These are phyloP conservation scores for Coemansia sp. DNA, from an alignment of 192 early-diverging fungal species.

Conservation along the genomic window DNA sequence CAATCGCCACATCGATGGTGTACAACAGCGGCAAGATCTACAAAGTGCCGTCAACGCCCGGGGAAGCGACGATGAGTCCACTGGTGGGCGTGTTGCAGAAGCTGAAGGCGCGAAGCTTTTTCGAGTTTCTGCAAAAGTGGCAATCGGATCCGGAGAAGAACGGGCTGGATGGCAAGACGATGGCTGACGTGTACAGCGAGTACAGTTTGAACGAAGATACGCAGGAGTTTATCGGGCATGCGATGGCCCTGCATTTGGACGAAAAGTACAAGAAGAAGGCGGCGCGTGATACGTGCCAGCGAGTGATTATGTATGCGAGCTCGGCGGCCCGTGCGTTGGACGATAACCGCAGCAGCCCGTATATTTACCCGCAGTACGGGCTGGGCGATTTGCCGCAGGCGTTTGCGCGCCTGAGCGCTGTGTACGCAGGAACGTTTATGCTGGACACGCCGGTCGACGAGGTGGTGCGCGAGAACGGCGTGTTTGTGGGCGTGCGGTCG, in stretches of 20 bases:
- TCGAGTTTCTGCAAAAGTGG: conserved; percentile 94
- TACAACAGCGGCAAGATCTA: conserved; percentile 86
- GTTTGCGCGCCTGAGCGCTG: conserved; percentile 94
- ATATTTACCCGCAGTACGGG: conserved; percentile 98
- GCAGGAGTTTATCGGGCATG: conserved; percentile 97
- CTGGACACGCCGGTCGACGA: conserved; percentile 89
- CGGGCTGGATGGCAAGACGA: conserved; percentile 72
- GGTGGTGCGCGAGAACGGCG: conserved; percentile 80
- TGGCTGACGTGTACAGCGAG: conserved; percentile 84
- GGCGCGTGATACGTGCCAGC: conserved; percentile 85
- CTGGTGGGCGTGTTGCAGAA: conserved; percentile 96
- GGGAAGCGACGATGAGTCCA: conserved; percentile 80
- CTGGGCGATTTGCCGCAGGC: conserved; percentile 97
- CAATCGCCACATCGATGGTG: conserved; percentile 91
- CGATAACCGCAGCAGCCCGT: conserved; percentile 89
- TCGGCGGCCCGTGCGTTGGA: conserved; percentile 72
- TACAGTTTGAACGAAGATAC: conserved; percentile 92
- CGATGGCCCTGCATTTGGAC: conserved; percentile 94
- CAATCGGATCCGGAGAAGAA: conserved; percentile 70
- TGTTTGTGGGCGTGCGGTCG: conserved; percentile 85
- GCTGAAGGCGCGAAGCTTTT: conserved; percentile 88
- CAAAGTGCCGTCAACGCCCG: conserved; percentile 92
- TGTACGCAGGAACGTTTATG: conserved; percentile 99
- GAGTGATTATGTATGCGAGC: conserved; percentile 87
- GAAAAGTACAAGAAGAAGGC: conserved; percentile 71